Evolutionary conservation across 192 early-diverging fungal genomes (phyloP).

Genomic region (Phycomyces nitens): DNA sequence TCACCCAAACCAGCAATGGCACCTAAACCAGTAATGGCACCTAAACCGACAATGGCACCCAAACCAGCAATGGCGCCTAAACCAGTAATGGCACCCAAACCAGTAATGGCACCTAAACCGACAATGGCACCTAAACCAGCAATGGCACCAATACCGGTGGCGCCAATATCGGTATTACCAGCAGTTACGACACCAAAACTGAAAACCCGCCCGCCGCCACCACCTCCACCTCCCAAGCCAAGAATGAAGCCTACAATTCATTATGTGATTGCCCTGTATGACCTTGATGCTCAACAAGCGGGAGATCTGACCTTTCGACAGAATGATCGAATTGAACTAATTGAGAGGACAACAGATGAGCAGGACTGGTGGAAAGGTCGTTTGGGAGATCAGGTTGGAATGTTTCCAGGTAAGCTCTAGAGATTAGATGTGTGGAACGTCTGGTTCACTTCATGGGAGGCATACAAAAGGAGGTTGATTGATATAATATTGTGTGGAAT

Average conservation of each 20-base stretch:
- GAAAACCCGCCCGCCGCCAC: conserved; percentile 12
- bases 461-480: not conserved
- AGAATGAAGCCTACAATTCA: conserved; percentile 2
- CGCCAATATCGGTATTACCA: no score
- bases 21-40: no score
- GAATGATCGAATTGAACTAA: conserved; percentile 36
- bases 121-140: not conserved
- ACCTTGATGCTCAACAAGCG: conserved; percentile 31
- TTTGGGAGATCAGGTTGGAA: conserved; percentile 31
- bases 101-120: not conserved
- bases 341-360: conserved; percentile 21
- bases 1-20: no score
- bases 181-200: no score
- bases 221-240: conserved; percentile 36
- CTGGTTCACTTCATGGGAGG: no score
- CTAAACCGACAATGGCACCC: no score
- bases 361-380: conserved; percentile 39
- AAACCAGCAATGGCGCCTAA: no score
- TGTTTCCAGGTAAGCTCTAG: conserved; percentile 69
- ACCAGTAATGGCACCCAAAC: no score
- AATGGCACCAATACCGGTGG: not conserved
- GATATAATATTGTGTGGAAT: no score
- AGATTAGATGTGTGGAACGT: no score
- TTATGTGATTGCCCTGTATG: conserved; percentile 30
- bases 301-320: conserved; percentile 28